A percentile compares a stretch with the other conserved stretches of the same genome.
Conservation (phyloP, 495 filamentous ascomycete species). For the Mytilinidion resinicola region DNA sequence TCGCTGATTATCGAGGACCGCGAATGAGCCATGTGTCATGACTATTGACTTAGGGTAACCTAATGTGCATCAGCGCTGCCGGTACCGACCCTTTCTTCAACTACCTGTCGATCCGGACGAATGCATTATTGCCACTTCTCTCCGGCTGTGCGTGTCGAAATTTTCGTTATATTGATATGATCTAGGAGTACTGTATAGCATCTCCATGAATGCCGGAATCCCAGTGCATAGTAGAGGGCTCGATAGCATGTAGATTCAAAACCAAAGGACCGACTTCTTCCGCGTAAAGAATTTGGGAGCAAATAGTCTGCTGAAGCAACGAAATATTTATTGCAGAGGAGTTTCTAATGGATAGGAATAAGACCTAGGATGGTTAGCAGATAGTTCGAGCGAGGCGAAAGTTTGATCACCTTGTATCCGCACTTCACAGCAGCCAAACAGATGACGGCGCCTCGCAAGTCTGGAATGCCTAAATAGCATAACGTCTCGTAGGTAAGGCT, state of each 20-base stretch:
- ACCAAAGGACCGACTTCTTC: slow-evolving; percentile 5
- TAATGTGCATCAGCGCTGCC: not conserved
- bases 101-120: slow-evolving; percentile 21
- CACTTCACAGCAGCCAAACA: slow-evolving; percentile 17
- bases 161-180: not conserved
- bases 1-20: slow-evolving; percentile 13
- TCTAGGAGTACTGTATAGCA: slow-evolving; percentile 1
- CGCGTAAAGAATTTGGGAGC: slow-evolving; percentile 11
- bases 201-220: slow-evolving; percentile 8
- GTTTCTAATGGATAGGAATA: slow-evolving; percentile 19
- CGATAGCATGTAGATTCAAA: not conserved
- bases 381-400: not conserved
- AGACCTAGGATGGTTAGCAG: not conserved
- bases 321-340: slow-evolving; percentile 8
- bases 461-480: slow-evolving; percentile 16
- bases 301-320: slow-evolving; percentile 14
- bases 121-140: slow-evolving; percentile 12
- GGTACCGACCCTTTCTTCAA: not conserved
- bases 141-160: slow-evolving; percentile 10
- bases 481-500: slow-evolving; percentile 8
- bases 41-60: slow-evolving; percentile 18
- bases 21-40: slow-evolving; percentile 18
- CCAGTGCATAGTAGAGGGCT: not conserved
- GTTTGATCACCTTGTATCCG: slow-evolving; percentile 15
- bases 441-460: slow-evolving; percentile 10